These are phyloP conservation scores for Podospora fimiseda DNA, from an alignment of 495 filamentous ascomycete species.

Conservation along the genomic window DNA sequence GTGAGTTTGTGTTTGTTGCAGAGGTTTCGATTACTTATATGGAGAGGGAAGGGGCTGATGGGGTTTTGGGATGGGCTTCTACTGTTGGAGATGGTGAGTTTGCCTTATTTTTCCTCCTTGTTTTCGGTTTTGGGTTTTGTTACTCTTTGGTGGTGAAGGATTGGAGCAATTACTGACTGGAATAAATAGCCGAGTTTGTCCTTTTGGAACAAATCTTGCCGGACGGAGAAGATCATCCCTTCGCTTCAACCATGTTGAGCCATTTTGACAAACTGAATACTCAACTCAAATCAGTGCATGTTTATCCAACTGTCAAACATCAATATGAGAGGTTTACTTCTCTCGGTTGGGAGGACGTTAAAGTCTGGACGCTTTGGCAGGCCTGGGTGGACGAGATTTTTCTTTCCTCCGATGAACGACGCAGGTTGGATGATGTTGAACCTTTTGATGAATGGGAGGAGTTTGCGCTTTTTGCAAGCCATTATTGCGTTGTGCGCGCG, in stretches of 20 bases:
- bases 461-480: constrained; percentile 75
- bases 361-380: constrained; percentile 64
- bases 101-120: not conserved
- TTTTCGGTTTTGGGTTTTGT: no score
- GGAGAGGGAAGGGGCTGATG: constrained; percentile 67
- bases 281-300: constrained; percentile 61
- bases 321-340: constrained; percentile 61
- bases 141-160: not conserved
- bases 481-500: constrained; percentile 79
- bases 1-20: constrained; percentile 68
- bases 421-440: constrained; percentile 58
- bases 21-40: constrained; percentile 93
- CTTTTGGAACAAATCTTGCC: constrained; percentile 87
- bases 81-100: constrained; percentile 54
- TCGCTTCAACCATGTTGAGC: constrained; percentile 78
- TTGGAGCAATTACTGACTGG: no score
- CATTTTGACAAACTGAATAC: constrained; percentile 80
- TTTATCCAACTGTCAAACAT: constrained; percentile 57
- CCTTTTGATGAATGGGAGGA: constrained; percentile 97
- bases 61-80: constrained; percentile 63
- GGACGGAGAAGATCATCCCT: constrained; percentile 68
- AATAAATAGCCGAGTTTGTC: constrained; percentile 56
- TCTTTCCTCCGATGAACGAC: constrained; percentile 48
- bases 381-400: constrained; percentile 67
- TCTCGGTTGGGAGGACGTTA: constrained; percentile 57